Conservation (phyloP, 805 yeast species). For the Metschnikowia baotianmanensis region DNA sequence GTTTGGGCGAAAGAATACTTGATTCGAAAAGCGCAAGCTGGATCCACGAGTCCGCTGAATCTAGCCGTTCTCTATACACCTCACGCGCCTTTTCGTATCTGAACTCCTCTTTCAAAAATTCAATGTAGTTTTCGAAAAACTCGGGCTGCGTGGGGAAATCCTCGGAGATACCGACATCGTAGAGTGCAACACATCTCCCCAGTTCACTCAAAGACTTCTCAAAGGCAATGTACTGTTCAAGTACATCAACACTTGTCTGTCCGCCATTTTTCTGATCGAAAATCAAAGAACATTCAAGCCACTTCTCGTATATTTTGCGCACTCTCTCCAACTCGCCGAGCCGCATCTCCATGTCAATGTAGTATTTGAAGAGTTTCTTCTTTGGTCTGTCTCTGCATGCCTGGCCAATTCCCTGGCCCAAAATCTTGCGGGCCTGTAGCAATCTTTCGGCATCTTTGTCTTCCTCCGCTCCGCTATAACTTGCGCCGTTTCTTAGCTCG, state of each 20-base stretch:
- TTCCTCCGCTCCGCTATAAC: no score
- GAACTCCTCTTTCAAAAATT: slow-evolving; percentile 58
- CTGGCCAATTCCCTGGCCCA: slow-evolving; percentile 72
- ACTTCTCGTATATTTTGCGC: slow-evolving; percentile 66
- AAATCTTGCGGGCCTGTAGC: slow-evolving; percentile 55
- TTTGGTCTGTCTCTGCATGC: slow-evolving; percentile 45
- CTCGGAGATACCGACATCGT: slow-evolving; percentile 43
- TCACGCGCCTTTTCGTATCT: slow-evolving; percentile 55
- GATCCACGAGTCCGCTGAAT: slow-evolving; percentile 49
- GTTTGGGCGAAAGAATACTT: slow-evolving; percentile 55
- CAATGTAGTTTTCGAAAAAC: slow-evolving; percentile 42
- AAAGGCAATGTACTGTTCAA: slow-evolving; percentile 66
- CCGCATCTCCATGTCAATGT: slow-evolving; percentile 63
- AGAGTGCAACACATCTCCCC: slow-evolving; percentile 65
- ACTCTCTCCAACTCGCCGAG: slow-evolving; percentile 81
- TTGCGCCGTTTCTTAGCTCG: slow-evolving; percentile 65
- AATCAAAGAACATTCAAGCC: slow-evolving; percentile 42
- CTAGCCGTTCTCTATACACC: slow-evolving; percentile 43
- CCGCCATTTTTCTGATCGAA: slow-evolving; percentile 4
- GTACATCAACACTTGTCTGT: slow-evolving; percentile 26
- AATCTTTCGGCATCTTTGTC: no score
- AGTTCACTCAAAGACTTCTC: slow-evolving; percentile 68
- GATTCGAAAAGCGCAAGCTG: slow-evolving; percentile 71
- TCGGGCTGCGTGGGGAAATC: slow-evolving; percentile 19
- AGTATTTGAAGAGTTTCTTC: slow-evolving; percentile 54